Evolutionary conservation across 2,329 filamentous ascomycete genomes (phyloP).

Genomic region (Sodiomyces alkalinus): DNA sequence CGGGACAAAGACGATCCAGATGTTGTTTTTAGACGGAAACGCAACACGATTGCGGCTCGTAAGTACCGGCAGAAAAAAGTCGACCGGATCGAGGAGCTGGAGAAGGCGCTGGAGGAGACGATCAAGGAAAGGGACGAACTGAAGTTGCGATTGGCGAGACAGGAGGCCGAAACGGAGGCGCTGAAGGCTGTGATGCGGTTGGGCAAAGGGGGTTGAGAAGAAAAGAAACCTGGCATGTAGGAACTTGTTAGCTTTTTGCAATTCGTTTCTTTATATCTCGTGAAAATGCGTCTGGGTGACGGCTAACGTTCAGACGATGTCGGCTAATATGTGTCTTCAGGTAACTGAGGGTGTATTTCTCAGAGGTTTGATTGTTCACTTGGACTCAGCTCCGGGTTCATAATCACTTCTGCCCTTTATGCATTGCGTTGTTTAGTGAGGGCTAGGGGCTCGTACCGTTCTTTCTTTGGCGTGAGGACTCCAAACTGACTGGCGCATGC

Average conservation of each 20-base stretch:
- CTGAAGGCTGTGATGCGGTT: constrained; percentile 33
- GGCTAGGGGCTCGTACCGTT: too few species aligned
- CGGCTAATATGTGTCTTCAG: constrained; percentile 1
- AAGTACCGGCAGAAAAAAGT: constrained; percentile 58
- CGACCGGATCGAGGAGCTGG: constrained; percentile 48
- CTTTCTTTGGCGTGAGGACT: too few species aligned
- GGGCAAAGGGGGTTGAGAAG: constrained; percentile 1
- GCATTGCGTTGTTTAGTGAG: too few species aligned
- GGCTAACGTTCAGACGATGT: constrained; percentile 2
- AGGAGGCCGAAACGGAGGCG: constrained; percentile 50
- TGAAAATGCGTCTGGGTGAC: background rate
- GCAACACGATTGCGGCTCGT: constrained; percentile 56
- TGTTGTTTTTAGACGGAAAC: constrained; percentile 40
- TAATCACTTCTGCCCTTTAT: too few species aligned
- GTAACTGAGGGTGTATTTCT: background rate
- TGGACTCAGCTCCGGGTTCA: too few species aligned
- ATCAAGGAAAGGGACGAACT: constrained; percentile 48
- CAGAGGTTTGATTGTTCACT: constrained; percentile 2
- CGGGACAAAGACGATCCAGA: too few species aligned
- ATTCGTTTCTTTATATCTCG: background rate
- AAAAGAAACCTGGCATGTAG: background rate
- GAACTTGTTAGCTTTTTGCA: background rate
- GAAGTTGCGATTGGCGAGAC: constrained; percentile 43
- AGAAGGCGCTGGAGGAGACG: constrained; percentile 41
- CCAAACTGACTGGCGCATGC: too few species aligned